phyloP scores from a whole-genome alignment of 2,329 filamentous ascomycete species.

The Trichophyton rubrum region DNA sequence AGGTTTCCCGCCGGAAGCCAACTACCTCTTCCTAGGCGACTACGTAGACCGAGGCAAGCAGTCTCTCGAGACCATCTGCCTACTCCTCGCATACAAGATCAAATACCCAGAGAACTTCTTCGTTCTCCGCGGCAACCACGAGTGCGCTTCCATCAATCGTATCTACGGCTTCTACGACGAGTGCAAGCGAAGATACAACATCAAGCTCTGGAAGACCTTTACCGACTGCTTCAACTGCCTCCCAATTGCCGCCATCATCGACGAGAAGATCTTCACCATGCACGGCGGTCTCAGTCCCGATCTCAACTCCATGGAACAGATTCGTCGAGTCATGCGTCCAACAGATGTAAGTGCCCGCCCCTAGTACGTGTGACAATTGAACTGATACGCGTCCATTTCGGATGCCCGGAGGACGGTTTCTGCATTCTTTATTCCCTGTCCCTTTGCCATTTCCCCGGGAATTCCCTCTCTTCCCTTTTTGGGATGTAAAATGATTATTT shows the following conservation, averaged over 20 bases:
- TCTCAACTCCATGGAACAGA: constrained; percentile 99
- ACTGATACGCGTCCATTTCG: neutral
- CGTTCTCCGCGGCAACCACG: constrained; percentile 94
- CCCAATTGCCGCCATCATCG: constrained; percentile 95
- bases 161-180: constrained; percentile 99
- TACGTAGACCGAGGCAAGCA: constrained; percentile 99
- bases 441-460: neutral
- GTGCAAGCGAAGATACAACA: constrained; percentile 98
- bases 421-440: neutral
- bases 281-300: constrained; percentile 95
- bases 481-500: neutral
- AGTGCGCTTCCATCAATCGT: constrained; percentile 96
- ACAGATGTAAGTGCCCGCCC: constrained; percentile 66
- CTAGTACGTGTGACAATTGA: constrained; percentile 5
- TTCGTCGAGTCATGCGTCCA: constrained; percentile 94
- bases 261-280: constrained; percentile 99
- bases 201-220: constrained; percentile 99
- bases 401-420: constrained; percentile 1
- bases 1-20: constrained; percentile 94
- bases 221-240: constrained; percentile 99
- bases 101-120: constrained; percentile 99
- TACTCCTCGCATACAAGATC: constrained; percentile 97
- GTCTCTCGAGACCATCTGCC: constrained; percentile 94
- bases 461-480: neutral
- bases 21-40: constrained; percentile 98